Evolutionary conservation across 2,329 filamentous ascomycete genomes (phyloP), one percentile per base, ranked within the genome.

Genomic region (Diaporthe sp.): DNA sequence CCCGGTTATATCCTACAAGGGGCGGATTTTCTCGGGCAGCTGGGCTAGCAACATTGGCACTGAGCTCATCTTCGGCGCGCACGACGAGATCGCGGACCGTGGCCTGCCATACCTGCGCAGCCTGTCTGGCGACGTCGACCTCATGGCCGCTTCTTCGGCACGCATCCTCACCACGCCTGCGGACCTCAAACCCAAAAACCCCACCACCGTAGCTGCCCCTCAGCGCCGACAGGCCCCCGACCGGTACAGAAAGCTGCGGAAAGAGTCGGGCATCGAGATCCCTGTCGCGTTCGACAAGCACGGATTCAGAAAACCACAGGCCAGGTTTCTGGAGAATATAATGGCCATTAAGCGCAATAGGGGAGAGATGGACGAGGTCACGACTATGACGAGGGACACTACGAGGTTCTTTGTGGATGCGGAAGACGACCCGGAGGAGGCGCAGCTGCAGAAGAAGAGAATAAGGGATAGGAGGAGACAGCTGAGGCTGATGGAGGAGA

Each of bases 21-120:
- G 93, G 40, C 90, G 92, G 76, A 86, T 97, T 30, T 97, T 96
- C 81, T 92, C 91, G 77, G 96, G 95, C 77, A 86, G 91, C 60
- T 98, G 96, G 96, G 90, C 91, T 15, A 91, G 94, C 76, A 93
- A 95, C 75, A 90, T 97, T 57, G 96, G 96, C 47, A 97, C 95
- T 0, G 95, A 97, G 78, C 86, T 96, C 77, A 89, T 97, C 55
- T 93, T 98, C 79, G 88, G 88, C 1, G 84, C 83, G 22, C 89
- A 87, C 76, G 84, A 87, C 76, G 76, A 75, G 58, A 25, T 75
- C 30, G 75, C 81, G 9, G 77, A 83, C 72, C 78, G 81, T 15
- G 81, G 81, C 12, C 81, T 89, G 3, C 88, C 89, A 4, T 82
- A 83, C 12, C 81, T 89, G 52, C 88, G 87, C n/a, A 84, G 86